Evolutionary conservation across 1,284 basidiomycete genomes (phyloP).

Genomic region (Amylostereum areolatum): DNA sequence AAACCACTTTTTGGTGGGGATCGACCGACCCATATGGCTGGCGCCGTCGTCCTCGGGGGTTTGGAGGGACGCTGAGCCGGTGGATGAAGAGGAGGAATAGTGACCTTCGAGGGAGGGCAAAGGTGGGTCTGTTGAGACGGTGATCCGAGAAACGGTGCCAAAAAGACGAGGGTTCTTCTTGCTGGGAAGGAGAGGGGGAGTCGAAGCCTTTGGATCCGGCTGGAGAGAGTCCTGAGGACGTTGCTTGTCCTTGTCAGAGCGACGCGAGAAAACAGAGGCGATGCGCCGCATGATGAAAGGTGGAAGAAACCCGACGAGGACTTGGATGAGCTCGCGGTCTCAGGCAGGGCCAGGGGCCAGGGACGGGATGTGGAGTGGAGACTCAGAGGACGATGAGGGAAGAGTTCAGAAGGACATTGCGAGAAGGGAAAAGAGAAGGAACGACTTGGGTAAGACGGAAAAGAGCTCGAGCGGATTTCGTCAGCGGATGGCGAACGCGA

Average conservation of each 20-base stretch:
- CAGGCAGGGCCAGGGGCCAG: too few relatives aligned
- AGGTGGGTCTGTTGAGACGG: slow-evolving; percentile 13
- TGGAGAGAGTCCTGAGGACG: slow-evolving; percentile 15
- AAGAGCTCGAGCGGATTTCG: background rate
- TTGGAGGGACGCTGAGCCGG: slow-evolving; percentile 49
- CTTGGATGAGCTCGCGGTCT: too few relatives aligned
- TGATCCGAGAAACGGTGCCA: slow-evolving; percentile 23
- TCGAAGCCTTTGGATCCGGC: slow-evolving; percentile 1
- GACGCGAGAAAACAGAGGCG: slow-evolving; percentile 50
- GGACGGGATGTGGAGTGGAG: slow-evolving; percentile 9
- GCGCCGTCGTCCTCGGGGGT: slow-evolving; percentile 56
- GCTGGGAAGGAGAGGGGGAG: slow-evolving; percentile 7
- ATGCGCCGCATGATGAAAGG: slow-evolving; percentile 42
- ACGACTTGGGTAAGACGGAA: background rate
- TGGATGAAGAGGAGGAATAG: slow-evolving; percentile 56
- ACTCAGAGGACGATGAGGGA: slow-evolving; percentile 11
- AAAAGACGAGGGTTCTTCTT: slow-evolving; percentile 24
- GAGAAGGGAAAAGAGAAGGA: background rate
- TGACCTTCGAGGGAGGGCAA: slow-evolving; percentile 18
- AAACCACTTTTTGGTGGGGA: slow-evolving; percentile 39
- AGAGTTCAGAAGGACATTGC: slow-evolving; percentile 3
- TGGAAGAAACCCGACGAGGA: slow-evolving; percentile 13
- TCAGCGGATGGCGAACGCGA: background rate
- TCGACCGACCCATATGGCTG: slow-evolving; percentile 26
- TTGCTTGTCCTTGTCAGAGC: slow-evolving; percentile 39